Evolutionary conservation across 2,329 filamentous ascomycete species (phyloP).

Genomic region (Diaporthe citriasiana): DNA sequence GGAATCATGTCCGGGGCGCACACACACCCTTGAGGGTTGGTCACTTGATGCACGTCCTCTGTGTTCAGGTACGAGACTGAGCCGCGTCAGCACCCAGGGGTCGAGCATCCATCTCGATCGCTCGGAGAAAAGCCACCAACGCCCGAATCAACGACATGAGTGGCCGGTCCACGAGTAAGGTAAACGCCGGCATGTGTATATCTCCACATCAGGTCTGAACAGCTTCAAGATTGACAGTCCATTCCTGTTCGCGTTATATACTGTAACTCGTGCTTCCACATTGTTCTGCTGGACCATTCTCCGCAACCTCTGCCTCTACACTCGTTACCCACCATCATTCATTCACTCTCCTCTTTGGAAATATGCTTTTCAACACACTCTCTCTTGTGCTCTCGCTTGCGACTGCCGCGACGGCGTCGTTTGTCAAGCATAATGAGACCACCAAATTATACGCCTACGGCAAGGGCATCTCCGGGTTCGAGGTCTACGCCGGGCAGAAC

Average conservation of each 20-base stretch:
- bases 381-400: slow-evolving; percentile 32
- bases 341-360: slow-evolving; percentile 5
- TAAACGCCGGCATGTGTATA: slow-evolving; percentile 3
- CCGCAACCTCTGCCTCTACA: slow-evolving; percentile 1
- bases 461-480: slow-evolving; percentile 36
- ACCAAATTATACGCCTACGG: slow-evolving; percentile 38
- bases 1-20: slow-evolving; percentile 9
- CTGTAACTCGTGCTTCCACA: slow-evolving; percentile 8
- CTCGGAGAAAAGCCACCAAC: slow-evolving; percentile 1
- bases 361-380: slow-evolving; percentile 35
- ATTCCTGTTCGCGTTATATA: slow-evolving; percentile 10
- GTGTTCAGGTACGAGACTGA: slow-evolving; percentile 27
- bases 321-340: slow-evolving; percentile 7
- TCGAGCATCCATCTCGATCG: not conserved
- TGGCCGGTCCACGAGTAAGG: not conserved
- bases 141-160: not conserved
- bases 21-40: not conserved
- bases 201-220: not conserved
- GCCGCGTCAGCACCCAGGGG: slow-evolving; percentile 29
- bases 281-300: not conserved
- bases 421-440: slow-evolving; percentile 17
- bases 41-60: slow-evolving; percentile 19
- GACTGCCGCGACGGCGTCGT: slow-evolving; percentile 21
- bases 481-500: slow-evolving; percentile 19
- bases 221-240: not conserved